Conservation (phyloP, 208 protist genomes). For the Herpetomonas samuelpessoai region DNA sequence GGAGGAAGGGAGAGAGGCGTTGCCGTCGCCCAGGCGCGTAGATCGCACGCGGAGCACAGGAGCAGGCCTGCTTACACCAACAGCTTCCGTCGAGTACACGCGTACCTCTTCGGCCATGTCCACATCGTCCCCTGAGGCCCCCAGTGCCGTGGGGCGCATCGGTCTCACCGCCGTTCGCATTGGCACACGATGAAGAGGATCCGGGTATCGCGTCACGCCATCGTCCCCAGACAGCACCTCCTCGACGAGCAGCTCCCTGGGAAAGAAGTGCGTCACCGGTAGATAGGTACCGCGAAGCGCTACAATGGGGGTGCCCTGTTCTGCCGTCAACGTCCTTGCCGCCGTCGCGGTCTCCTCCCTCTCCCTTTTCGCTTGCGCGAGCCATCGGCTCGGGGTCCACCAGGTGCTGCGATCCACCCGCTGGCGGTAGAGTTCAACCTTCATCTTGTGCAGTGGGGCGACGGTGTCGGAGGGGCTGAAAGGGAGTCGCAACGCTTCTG, state of each 20-base stretch:
- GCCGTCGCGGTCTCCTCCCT: background rate
- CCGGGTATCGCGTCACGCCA: slow-evolving; percentile 3
- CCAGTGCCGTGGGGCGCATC: background rate
- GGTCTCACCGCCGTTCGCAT: slow-evolving; percentile 10
- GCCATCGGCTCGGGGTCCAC: background rate
- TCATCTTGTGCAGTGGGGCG: background rate
- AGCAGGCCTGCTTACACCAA: background rate
- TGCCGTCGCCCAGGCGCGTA: background rate
- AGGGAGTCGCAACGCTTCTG: background rate
- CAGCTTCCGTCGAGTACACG: background rate
- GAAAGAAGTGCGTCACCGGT: slow-evolving; percentile 13
- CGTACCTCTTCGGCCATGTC: background rate
- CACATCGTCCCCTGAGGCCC: background rate
- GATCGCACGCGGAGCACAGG: background rate
- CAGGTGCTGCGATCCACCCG: slow-evolving; percentile 17
- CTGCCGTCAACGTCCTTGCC: background rate
- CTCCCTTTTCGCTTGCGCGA: too few relatives aligned
- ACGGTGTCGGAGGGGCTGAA: slow-evolving; percentile 8
- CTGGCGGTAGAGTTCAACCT: slow-evolving; percentile 21
- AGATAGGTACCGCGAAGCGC: slow-evolving; percentile 18
- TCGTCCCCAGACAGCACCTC: slow-evolving; percentile 15
- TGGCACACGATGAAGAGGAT: slow-evolving; percentile 9
- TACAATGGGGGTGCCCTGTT: background rate
- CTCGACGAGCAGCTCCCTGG: slow-evolving; percentile 34
- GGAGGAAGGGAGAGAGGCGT: too few relatives aligned